Conservation (phyloP, 2,329 filamentous ascomycete species). For the Samsoniella hepiali region DNA sequence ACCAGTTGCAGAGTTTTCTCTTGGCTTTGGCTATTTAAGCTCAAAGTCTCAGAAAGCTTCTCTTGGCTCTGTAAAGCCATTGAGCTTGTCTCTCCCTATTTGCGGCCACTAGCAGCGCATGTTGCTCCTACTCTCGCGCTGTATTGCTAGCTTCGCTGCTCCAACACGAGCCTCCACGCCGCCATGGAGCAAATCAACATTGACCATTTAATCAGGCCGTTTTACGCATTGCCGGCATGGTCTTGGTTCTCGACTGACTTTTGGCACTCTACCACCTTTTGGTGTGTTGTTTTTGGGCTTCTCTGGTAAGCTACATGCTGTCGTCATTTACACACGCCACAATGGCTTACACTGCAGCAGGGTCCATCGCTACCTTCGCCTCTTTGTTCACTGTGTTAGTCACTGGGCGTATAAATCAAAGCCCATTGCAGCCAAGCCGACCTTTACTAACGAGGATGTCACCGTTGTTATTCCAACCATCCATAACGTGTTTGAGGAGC, state of each 20-base stretch:
- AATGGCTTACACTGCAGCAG: conserved; percentile 43
- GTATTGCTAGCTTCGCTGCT: neutral
- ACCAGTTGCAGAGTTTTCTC: neutral
- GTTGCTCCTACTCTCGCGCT: neutral
- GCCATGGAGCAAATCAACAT: conserved; percentile 13
- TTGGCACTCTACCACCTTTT: conserved; percentile 44
- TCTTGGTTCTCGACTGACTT: conserved; percentile 33
- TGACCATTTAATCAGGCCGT: neutral
- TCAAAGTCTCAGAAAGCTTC: neutral
- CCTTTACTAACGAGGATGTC: conserved; percentile 76
- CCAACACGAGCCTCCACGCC: neutral
- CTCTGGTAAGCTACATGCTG: conserved; percentile 45
- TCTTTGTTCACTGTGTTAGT: conserved; percentile 79
- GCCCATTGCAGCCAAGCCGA: conserved; percentile 76
- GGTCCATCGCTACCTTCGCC: conserved; percentile 81
- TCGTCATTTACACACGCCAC: neutral
- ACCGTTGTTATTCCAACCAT: conserved; percentile 94
- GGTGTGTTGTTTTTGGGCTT: conserved; percentile 35
- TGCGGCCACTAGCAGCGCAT: neutral
- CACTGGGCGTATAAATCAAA: conserved; percentile 87
- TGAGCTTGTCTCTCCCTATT: neutral
- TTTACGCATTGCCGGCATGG: conserved; percentile 17
- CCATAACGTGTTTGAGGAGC: conserved; percentile 78
- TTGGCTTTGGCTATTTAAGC: neutral
- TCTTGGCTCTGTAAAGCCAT: neutral